Evolutionary conservation across 2,329 filamentous ascomycete species (phyloP).

Genomic region (Coniochaeta sp.): DNA sequence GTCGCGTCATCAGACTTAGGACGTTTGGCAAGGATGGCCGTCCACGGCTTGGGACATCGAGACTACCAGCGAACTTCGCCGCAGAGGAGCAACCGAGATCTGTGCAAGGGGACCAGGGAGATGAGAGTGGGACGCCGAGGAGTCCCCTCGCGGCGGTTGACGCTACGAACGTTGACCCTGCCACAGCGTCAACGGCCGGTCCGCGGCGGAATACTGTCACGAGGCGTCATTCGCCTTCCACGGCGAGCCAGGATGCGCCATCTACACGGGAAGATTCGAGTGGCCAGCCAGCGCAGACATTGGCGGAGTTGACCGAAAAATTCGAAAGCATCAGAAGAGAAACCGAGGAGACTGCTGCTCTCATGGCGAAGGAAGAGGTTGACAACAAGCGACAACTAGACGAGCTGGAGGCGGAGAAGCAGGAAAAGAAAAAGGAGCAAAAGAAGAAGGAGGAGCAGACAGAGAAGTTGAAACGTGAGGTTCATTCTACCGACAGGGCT

Average conservation of each 20-base stretch:
- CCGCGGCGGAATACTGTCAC: slow-evolving; percentile 61
- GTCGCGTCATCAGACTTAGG: slow-evolving; percentile 73
- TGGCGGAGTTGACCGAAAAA: slow-evolving; percentile 72
- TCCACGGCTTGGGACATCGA: slow-evolving; percentile 49
- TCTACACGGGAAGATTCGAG: slow-evolving; percentile 31
- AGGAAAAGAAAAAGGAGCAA: slow-evolving; percentile 66
- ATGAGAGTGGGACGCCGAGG: slow-evolving; percentile 41
- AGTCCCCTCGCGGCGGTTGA: slow-evolving; percentile 51
- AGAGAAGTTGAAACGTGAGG: slow-evolving; percentile 72
- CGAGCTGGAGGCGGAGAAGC: slow-evolving; percentile 68
- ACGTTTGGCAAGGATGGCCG: slow-evolving; percentile 62
- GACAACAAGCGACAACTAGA: slow-evolving; percentile 60
- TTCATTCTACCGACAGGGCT: slow-evolving; percentile 70
- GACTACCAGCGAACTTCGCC: slow-evolving; percentile 48
- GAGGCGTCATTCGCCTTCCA: slow-evolving; percentile 68
- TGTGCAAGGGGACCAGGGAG: slow-evolving; percentile 32
- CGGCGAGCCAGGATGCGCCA: slow-evolving; percentile 43
- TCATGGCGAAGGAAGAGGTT: slow-evolving; percentile 64
- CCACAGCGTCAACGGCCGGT: slow-evolving; percentile 22
- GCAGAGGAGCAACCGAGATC: slow-evolving; percentile 39
- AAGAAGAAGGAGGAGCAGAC: slow-evolving; percentile 91
- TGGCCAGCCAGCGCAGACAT: slow-evolving; percentile 54
- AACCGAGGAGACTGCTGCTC: slow-evolving; percentile 67
- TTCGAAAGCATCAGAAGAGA: slow-evolving; percentile 77
- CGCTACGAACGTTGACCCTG: slow-evolving; percentile 52